A percentile compares a stretch with the other conserved stretches of the same genome.
These are phyloP conservation scores for Coniosporium apollinis DNA, from an alignment of 495 filamentous ascomycete genomes.

Conservation along the genomic window DNA sequence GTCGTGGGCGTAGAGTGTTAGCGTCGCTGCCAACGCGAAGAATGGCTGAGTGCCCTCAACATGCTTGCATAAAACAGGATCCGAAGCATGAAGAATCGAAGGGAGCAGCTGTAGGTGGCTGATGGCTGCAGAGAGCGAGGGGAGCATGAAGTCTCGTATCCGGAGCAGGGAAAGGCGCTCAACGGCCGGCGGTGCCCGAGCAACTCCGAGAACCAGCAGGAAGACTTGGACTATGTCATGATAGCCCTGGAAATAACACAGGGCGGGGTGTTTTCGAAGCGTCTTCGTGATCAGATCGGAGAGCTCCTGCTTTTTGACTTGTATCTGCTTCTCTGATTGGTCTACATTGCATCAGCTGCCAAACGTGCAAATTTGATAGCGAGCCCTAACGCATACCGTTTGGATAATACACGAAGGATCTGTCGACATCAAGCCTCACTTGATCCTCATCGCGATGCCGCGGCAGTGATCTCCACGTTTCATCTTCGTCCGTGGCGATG, in stretches of 20 bases:
- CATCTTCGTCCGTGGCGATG: conserved; percentile 10
- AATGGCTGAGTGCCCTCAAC: conserved; percentile 67
- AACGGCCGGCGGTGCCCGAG: conserved; percentile 38
- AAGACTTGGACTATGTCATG: conserved; percentile 98
- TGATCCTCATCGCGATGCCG: conserved; percentile 73
- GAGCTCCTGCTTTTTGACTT: conserved; percentile 49
- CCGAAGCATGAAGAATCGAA: conserved; percentile 51
- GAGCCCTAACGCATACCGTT: conserved; percentile 36
- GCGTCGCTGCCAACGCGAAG: conserved; percentile 76
- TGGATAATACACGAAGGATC: conserved; percentile 96
- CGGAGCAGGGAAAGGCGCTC: conserved; percentile 69
- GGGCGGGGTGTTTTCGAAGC: conserved; percentile 63
- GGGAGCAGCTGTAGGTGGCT: conserved; percentile 73
- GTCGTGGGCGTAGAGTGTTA: conserved; percentile 93
- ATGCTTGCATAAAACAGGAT: conserved; percentile 51
- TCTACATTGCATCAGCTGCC: conserved; percentile 23
- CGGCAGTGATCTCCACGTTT: conserved; percentile 38
- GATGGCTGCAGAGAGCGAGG: conserved; percentile 63
- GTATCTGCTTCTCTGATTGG: conserved; percentile 39
- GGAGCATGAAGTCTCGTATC: conserved; percentile 96
- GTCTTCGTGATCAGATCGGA: conserved; percentile 59
- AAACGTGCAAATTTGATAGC: conserved; percentile 10
- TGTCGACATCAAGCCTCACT: conserved; percentile 77
- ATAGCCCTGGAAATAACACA: conserved; percentile 96
- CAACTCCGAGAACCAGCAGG: conserved; percentile 58